phyloP scores from a whole-genome alignment of 306 rosid genomes.

The Vigna unguiculata region DNA sequence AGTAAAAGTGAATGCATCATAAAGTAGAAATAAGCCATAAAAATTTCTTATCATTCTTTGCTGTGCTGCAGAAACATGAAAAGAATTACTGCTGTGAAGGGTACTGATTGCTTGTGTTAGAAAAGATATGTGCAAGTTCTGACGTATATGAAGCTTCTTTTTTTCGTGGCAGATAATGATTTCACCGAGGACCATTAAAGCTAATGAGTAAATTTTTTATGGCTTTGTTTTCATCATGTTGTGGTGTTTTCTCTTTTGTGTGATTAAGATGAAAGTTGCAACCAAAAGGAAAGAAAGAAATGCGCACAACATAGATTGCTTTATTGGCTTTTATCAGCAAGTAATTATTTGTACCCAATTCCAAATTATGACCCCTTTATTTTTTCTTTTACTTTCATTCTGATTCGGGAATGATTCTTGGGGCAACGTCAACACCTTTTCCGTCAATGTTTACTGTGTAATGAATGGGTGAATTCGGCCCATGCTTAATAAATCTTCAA shows the following conservation, averaged over 20 bases:
- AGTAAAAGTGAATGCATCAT: slow-evolving; percentile 17
- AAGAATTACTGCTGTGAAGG: slow-evolving; percentile 56
- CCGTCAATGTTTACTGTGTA: slow-evolving; percentile 29
- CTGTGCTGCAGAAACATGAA: slow-evolving; percentile 47
- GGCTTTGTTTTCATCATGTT: slow-evolving; percentile 24
- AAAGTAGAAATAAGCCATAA: slow-evolving; percentile 40
- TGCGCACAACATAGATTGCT: slow-evolving; percentile 46
- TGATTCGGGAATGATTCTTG: slow-evolving; percentile 48
- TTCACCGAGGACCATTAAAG: slow-evolving; percentile 48
- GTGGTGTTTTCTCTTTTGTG: slow-evolving; percentile 19
- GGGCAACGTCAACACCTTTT: slow-evolving; percentile 45
- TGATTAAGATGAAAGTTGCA: slow-evolving; percentile 48
- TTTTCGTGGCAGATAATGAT: slow-evolving; percentile 54
- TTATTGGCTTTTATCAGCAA: slow-evolving; percentile 52
- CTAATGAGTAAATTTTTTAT: slow-evolving; percentile 21
- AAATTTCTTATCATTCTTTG: slow-evolving; percentile 36
- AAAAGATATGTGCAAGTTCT: slow-evolving; percentile 48
- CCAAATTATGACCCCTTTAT: slow-evolving; percentile 34
- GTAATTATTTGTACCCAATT: slow-evolving; percentile 51
- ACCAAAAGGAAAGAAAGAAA: slow-evolving; percentile 44
- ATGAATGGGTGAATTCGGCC: slow-evolving; percentile 42
- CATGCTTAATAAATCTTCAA: slow-evolving; percentile 47
- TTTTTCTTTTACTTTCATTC: slow-evolving; percentile 46
- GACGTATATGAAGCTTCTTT: slow-evolving; percentile 54
- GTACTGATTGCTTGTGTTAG: slow-evolving; percentile 53